A percentile compares a stretch with the other conserved stretches of the same genome.
Evolutionary conservation across 345 rosid species (phyloP).

Genomic region (Lenwebbia sp.): DNA sequence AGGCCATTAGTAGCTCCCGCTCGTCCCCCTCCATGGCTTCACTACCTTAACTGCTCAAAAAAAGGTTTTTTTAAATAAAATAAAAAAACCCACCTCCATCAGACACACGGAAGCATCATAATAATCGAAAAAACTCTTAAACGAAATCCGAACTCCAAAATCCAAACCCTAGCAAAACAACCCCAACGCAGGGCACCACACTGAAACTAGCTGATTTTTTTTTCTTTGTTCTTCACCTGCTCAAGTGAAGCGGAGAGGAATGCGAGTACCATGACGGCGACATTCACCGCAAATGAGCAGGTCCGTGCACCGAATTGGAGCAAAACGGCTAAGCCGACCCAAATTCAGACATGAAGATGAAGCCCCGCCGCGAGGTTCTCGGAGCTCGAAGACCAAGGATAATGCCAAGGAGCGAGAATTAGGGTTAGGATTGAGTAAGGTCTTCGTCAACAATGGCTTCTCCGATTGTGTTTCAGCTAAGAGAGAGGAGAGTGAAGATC

Average conservation of each 20-base stretch:
- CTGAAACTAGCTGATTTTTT: neutral
- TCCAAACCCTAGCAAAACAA: neutral
- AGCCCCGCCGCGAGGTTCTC: neutral
- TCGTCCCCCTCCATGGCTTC: conserved; percentile 83
- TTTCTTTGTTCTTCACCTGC: neutral
- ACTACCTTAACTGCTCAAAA: conserved; percentile 17
- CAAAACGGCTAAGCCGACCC: neutral
- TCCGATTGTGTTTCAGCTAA: conserved; percentile 14
- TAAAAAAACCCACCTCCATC: neutral
- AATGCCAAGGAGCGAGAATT: neutral
- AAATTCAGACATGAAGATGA: neutral
- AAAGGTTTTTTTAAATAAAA: neutral
- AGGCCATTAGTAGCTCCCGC: conserved; percentile 50
- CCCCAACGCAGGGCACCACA: neutral
- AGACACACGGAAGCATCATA: neutral
- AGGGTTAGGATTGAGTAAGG: conserved; percentile 23
- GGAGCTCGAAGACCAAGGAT: conserved; percentile 15
- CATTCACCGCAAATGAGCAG: neutral
- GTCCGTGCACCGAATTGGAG: neutral
- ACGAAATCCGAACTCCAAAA: neutral
- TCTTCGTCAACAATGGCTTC: conserved; percentile 27
- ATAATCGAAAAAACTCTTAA: neutral
- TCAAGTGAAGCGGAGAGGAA: conserved; percentile 20
- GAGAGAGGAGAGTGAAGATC: conserved; percentile 22
- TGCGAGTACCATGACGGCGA: conserved; percentile 36